phyloP scores from a whole-genome alignment of 176 grass and related monocot genomes.

The Aegilops tauschii region DNA sequence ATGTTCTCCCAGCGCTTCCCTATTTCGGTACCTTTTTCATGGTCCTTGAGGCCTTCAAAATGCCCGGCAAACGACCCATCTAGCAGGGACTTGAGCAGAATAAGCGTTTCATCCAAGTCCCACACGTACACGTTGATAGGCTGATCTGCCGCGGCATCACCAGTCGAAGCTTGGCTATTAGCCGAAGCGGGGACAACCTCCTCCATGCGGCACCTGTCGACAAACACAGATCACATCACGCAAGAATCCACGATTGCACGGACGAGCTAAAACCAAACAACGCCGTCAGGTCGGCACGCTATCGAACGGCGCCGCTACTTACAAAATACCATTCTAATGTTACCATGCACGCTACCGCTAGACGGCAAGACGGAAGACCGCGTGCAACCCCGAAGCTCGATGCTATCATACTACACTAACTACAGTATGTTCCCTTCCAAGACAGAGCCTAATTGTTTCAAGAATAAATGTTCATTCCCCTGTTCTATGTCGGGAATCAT shows the following conservation, averaged over 20 bases:
- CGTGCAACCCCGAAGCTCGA: neutral
- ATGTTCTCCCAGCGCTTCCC: constrained; percentile 88
- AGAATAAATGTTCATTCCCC: neutral
- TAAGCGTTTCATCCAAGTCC: constrained; percentile 98
- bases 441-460: neutral
- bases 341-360: neutral
- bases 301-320: neutral
- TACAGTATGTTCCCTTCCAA: neutral
- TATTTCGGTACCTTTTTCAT: constrained; percentile 53
- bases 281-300: neutral
- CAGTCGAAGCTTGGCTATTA: neutral
- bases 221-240: neutral
- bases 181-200: constrained; percentile 5
- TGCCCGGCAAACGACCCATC: constrained; percentile 69
- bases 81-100: constrained; percentile 83
- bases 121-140: constrained; percentile 63
- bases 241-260: neutral
- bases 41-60: constrained; percentile 74
- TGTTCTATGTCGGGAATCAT: neutral
- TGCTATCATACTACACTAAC: neutral
- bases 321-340: neutral
- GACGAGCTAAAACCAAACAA: neutral
- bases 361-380: neutral
- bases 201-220: constrained; percentile 26
- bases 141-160: constrained; percentile 25